phyloP scores from a whole-genome alignment of 768 basidiomycete species.

The Candolleomyces aberdarensis region DNA sequence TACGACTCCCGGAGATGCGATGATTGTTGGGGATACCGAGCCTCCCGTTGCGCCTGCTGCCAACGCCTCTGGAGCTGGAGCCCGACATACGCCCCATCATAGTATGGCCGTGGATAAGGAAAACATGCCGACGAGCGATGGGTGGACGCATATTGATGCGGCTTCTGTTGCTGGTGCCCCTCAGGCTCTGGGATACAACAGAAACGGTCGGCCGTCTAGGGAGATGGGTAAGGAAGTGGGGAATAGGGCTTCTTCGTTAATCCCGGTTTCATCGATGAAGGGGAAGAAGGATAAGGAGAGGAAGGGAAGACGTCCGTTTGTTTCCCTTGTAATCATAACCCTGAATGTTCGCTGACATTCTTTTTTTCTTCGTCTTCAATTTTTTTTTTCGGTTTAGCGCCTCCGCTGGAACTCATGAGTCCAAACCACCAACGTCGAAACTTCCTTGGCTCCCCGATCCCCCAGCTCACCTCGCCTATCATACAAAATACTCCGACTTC shows the following conservation, averaged over 20 bases:
- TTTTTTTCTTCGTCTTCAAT: not conserved
- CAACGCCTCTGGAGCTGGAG: not conserved
- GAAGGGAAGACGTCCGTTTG: slow-evolving; percentile 36
- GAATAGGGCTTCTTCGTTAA: slow-evolving; percentile 20
- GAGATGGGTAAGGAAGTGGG: slow-evolving; percentile 51
- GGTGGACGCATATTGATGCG: slow-evolving; percentile 32
- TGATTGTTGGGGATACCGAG: too few species aligned
- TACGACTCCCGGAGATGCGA: too few species aligned
- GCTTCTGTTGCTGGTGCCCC: not conserved
- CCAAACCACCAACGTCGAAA: slow-evolving; percentile 45
- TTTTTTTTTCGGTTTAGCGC: slow-evolving; percentile 32
- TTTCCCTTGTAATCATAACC: not conserved
- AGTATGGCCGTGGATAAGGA: slow-evolving; percentile 35
- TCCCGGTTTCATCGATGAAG: slow-evolving; percentile 27
- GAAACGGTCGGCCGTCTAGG: slow-evolving; percentile 15
- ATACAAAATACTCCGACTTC: slow-evolving; percentile 13
- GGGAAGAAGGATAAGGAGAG: slow-evolving; percentile 54
- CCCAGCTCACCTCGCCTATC: slow-evolving; percentile 21
- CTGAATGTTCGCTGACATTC: slow-evolving; percentile 8
- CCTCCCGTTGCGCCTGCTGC: not conserved
- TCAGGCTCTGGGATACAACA: not conserved
- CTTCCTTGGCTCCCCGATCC: slow-evolving; percentile 36
- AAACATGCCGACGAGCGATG: slow-evolving; percentile 24
- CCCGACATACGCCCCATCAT: not conserved
- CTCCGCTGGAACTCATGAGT: slow-evolving; percentile 52